phyloP scores from a whole-genome alignment of 306 rosid species.

The Pterocarpus macrocarpus region DNA sequence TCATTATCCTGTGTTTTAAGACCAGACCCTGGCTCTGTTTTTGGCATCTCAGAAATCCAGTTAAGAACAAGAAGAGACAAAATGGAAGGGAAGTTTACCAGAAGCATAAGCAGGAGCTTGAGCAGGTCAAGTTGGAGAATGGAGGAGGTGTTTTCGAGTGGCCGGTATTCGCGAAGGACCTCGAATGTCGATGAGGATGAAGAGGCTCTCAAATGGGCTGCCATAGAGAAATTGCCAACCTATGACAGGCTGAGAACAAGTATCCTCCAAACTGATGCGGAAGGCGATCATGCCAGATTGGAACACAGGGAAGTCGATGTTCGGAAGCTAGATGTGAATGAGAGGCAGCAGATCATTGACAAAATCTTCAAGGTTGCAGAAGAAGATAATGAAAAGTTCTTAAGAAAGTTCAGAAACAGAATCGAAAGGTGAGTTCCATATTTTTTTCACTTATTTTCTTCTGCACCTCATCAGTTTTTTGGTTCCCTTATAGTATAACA shows the following conservation, averaged over 20 bases:
- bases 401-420: conserved; percentile 71
- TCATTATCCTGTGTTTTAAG: background rate
- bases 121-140: conserved; percentile 74
- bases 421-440: conserved; percentile 65
- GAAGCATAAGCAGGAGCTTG: conserved; percentile 67
- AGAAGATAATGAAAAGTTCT: conserved; percentile 85
- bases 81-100: conserved; percentile 63
- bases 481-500: background rate
- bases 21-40: background rate
- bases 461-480: background rate
- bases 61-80: conserved; percentile 1
- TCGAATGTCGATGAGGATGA: conserved; percentile 71
- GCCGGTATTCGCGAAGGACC: conserved; percentile 65
- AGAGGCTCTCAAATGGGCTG: conserved; percentile 95
- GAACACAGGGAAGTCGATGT: conserved; percentile 79
- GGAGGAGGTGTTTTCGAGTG: conserved; percentile 72
- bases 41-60: background rate
- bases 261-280: conserved; percentile 61
- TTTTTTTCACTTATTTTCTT: background rate
- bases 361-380: conserved; percentile 83
- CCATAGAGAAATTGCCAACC: conserved; percentile 89
- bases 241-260: conserved; percentile 86
- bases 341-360: conserved; percentile 76
- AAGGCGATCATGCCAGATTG: conserved; percentile 33
- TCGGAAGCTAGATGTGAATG: conserved; percentile 62